Base-by-base conservation (phyloP, 768 basidiomycete species). In the Hemileccinum rubropunctum region DNA sequence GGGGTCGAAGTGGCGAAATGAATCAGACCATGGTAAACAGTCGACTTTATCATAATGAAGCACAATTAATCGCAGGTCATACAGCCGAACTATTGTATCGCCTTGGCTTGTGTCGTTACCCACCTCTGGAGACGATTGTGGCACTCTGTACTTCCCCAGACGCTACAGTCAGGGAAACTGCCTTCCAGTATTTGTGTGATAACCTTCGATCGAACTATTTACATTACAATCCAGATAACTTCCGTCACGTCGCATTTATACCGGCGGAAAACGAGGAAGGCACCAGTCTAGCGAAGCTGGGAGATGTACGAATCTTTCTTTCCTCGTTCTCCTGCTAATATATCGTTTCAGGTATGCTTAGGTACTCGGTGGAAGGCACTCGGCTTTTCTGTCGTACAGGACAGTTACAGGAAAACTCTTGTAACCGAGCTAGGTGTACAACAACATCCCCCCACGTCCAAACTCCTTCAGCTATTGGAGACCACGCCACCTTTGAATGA, bases 131-230 rank as follows among this genome's bases (percentile, higher is more conserved):
- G 2, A 73, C 73, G 2, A 65, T 95, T 7, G 72, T 97, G 4
- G 64, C 76, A 28, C 73, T 95, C 4, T 91, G 90, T 32, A 76
- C 86, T 2, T 75, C 75, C 26, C 49, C 71, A 2, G 75, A 84
- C 57, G 47, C 68, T 5, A 60, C 76, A 58, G 63, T 78, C 21
- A 80, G 80, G 17, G 58, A 71, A 6, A 65, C 71, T 15, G 91
- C 91, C 1, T 71, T 95, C 37, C 80, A 81, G 47, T 97, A 94
- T 68, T 77, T 95, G 28, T 65, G 94, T 41, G 82, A 88, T 45
- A 86, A 95, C 60, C 72, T 84, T 17, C 58, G 69, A 3, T 74
- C 72, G 1, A 75, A 76, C 43, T 93, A 88, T 60, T 57, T 65
- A 3, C 68, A 77, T 34, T 86, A 86, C 54, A 71, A 80, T 38